Conservation (phyloP, 345 rosid genomes). For the Hypericum perforatum region DNA sequence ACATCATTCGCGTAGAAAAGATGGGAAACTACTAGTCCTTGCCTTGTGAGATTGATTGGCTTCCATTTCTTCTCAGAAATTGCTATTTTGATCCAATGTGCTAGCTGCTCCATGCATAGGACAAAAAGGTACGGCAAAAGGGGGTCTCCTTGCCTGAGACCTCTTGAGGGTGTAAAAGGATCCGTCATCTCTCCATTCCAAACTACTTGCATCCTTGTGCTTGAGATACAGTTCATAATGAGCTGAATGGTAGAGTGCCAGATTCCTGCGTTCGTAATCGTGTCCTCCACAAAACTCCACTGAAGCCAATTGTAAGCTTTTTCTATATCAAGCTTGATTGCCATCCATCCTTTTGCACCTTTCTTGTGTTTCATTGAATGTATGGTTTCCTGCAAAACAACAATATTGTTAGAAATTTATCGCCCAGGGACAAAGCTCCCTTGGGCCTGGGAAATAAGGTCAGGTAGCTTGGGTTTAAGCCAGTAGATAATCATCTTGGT, state of each 20-base stretch:
- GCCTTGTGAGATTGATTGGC: background rate
- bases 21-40: background rate
- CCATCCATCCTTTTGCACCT: no score
- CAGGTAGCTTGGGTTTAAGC: no score
- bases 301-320: no score
- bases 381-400: no score
- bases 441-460: no score
- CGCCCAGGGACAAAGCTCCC: no score
- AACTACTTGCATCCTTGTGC: background rate
- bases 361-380: no score
- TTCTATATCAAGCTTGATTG: no score
- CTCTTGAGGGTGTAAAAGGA: background rate
- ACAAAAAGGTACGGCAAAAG: background rate
- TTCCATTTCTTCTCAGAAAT: background rate
- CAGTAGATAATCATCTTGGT: no score
- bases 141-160: background rate
- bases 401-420: no score
- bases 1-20: background rate
- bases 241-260: background rate
- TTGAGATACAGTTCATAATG: background rate
- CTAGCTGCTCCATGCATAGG: background rate
- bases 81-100: background rate
- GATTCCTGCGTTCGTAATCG: background rate
- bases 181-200: background rate
- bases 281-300: background rate